Evolutionary conservation across 352 stramenopile species (phyloP), one percentile per base, ranked within the genome.

Genomic region (Sclerospora graminicola): DNA sequence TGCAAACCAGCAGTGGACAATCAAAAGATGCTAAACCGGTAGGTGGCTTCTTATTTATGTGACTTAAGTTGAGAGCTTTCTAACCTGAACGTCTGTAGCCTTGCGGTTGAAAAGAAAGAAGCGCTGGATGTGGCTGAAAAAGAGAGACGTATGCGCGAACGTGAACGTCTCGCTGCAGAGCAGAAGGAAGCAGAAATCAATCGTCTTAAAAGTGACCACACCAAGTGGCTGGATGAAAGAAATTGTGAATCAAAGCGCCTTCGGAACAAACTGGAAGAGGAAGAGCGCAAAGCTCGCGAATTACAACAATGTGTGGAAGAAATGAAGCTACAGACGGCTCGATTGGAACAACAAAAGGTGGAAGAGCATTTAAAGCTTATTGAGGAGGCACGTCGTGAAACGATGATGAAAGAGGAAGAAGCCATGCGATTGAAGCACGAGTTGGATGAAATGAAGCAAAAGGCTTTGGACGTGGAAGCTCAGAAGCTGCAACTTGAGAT

Each of bases 1-100:
- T 84, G 73, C 46, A 70, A 58, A 42, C 36, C 53, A 24, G 57
- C 63, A 2, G 54, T 92, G 9, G 66, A 86, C 27, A 86, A 80
- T 26, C 75, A 89, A 40, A 92, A 88, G 37, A 51, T 70, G 36
- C 57, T 87, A 7, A 89, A 85, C 45, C 42, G 63, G 74, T 87
- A 41, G 2, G 62, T 50, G 39, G 15, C 21, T 52, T 51, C 32
- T 15, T 32, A 34, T 14, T 30, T n/a, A 27, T 47, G 8, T 15
- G 13, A 19, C 41, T 14, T 48, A 20, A 13, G 15, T 18, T 8
- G 40, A 8, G 8, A 37, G 27, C 4, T 14, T 27, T 29, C 39
- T 56, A 40, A 54, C 16, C 31, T 29, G 23, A 40, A 27, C 45
- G 26, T 54, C 2, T 42, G 10, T 28, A 83, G 69, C 7, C 51